Percentiles rank a stretch among this genome's conserved stretches.
phyloP scores from a whole-genome alignment of 2,329 filamentous ascomycete genomes.

The Thelonectria discophora region DNA sequence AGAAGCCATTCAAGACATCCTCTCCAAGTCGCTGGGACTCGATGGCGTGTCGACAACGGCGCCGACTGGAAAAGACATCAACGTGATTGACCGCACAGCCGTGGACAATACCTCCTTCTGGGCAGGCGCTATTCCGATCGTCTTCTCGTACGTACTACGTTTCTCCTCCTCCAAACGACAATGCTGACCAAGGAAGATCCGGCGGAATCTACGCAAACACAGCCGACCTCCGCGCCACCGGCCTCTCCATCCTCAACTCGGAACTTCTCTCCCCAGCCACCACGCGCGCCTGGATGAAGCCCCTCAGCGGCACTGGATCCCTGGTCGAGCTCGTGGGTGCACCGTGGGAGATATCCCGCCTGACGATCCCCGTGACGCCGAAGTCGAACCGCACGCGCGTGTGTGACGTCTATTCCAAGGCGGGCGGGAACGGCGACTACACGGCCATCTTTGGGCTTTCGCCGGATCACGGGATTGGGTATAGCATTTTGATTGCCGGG shows the following conservation, averaged over 20 bases:
- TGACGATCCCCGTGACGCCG: conserved; percentile 18
- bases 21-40: background rate
- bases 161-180: background rate
- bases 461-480: conserved; percentile 52
- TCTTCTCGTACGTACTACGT: conserved; percentile 31
- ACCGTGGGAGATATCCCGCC: conserved; percentile 36
- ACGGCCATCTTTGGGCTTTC: conserved; percentile 50
- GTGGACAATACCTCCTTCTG: conserved; percentile 17
- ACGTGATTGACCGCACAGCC: conserved; percentile 23
- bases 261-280: conserved; percentile 20
- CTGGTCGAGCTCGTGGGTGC: conserved; percentile 32
- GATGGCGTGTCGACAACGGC: conserved; percentile 1
- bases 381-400: conserved; percentile 45
- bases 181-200: conserved; percentile 11
- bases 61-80: conserved; percentile 19
- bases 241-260: conserved; percentile 35
- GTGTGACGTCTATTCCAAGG: conserved; percentile 56
- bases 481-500: conserved; percentile 29
- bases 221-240: conserved; percentile 27
- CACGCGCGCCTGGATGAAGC: conserved; percentile 35
- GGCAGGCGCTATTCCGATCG: conserved; percentile 28
- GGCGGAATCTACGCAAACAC: conserved; percentile 28
- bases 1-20: conserved; percentile 19
- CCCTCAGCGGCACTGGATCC: conserved; percentile 29
- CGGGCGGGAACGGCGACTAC: conserved; percentile 51